Evolutionary conservation across 1,139 yeast species (phyloP), one percentile per base, ranked within the genome.

Genomic region (Tardiomyces depauwii): DNA sequence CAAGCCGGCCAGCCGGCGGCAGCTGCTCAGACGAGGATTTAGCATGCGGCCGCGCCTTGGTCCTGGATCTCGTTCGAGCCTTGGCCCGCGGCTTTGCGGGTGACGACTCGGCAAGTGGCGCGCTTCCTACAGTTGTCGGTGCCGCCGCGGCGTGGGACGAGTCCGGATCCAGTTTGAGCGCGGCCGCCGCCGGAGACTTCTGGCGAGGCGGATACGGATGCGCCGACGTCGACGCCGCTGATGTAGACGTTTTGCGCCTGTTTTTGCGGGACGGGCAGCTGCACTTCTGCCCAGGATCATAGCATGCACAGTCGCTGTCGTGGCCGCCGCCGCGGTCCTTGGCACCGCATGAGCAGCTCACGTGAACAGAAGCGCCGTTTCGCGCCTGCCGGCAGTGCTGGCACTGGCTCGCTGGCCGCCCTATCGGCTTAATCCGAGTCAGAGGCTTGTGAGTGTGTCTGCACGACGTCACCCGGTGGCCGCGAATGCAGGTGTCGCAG

Each of bases 401-500:
- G 58, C 97, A 89, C 61, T 88, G 96, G 2, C 95, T 81, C 0
- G 95, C 80, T 1, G 98, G 98, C 47, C 98, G 72, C 3, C 98
- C 98, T 62, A 89, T 91, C 12, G 95, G 96, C 62, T 89, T 89
- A 63, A 91, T 89, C 86, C 83, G 82, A 60, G 86, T 82, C 53
- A 91, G 68, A 2, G 94, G 95, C 60, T 84, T 87, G 56, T 91
- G 95, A 1, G 91, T 80, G 62, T 91, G 98, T 45, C 82, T 80
- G 65, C 98, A 91, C 5, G 95, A 80, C 2, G 96, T 84, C 39
- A 89, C 97, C 48, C 97, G 72, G 61, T 91, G 97, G 44, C 98
- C 98, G 53, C 98, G 74, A 47, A 91, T 88, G 65, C 98, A 91
- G 54, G 96, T 72, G 64, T 85, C 96, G 63, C 98, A 89, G 49